Evolutionary conservation across 345 rosid genomes (phyloP), one percentile per base, ranked within the genome.

Genomic region (Camelina hispida): DNA sequence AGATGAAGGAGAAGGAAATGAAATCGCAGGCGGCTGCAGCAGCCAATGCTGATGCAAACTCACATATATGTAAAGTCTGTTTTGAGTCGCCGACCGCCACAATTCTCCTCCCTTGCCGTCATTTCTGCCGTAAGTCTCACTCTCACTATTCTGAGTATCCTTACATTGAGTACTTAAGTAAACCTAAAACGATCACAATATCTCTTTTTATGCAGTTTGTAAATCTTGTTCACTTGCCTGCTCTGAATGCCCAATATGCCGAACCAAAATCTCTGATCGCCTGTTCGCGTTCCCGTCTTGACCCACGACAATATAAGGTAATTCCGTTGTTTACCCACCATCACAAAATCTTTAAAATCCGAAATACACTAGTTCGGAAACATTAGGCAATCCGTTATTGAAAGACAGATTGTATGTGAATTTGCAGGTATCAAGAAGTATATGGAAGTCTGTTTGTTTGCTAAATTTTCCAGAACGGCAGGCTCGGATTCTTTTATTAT

Each of bases 191-290:
- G 13, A n/a, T 63, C 10, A 55, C 52, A 54, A 35, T 35, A 16
- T 63, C 5, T 51, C 53, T 71, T 72, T 79, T 80, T 85, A 12
- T 44, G 34, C 91, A 94, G 98, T 94, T 84, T 91, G 98, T 87
- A 90, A 90, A 90, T 86, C 88, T 63, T 94, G 98, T 80, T 94
- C 98, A 7, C 90, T 94, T 63, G 97, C 97, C 78, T 94, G 98
- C 82, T 84, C 95, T 0, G 97, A 94, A 84, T 94, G 98, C 81
- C 98, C 98, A 58, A 89, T 94, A 22, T 94, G 98, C 70, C 97
- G 96, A 72, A 94, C 98, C 64, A 91, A 83, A 69, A 94, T 94
- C 58, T 73, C 82, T 2, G 96, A 94, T 79, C 88, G 97, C 81
- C 85, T 94, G 74, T 91, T 94, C 63, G 97, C 98, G 25, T 94